A percentile compares a stretch with the other conserved stretches of the same genome.
Conservation (phyloP, 2,329 filamentous ascomycete species). For the Epichloe elymi region DNA sequence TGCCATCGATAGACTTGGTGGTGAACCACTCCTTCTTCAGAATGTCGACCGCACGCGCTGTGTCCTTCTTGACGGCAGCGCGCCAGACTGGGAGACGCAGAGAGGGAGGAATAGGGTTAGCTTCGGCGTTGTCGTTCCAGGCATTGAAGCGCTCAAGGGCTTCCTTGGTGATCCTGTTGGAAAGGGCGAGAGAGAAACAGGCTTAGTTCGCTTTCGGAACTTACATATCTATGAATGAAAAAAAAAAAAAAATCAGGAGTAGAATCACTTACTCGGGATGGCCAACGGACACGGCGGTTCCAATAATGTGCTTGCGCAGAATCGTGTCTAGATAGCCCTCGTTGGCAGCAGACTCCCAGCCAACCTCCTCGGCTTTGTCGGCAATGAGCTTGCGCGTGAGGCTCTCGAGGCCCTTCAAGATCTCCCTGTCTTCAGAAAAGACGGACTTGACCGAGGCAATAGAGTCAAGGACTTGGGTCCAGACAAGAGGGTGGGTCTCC, state of each 20-base stretch:
- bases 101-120: constrained; percentile 62
- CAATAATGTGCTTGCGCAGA: constrained; percentile 69
- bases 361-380: constrained; percentile 62
- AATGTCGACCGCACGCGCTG: constrained; percentile 54
- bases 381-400: constrained; percentile 69
- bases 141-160: constrained; percentile 66
- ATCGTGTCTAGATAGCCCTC: constrained; percentile 77
- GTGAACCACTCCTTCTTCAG: constrained; percentile 76
- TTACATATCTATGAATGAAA: background rate
- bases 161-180: constrained; percentile 50
- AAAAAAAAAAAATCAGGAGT: background rate
- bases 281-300: constrained; percentile 59
- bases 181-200: background rate
- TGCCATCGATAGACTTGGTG: constrained; percentile 79
- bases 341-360: constrained; percentile 67
- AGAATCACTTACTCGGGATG: constrained; percentile 51
- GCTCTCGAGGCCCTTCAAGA: constrained; percentile 60
- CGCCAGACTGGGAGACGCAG: constrained; percentile 71
- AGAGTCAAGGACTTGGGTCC: constrained; percentile 71
- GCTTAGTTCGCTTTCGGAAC: background rate
- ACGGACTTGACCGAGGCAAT: constrained; percentile 69
- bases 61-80: constrained; percentile 57
- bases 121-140: constrained; percentile 59
- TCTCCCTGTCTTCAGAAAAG: constrained; percentile 62
- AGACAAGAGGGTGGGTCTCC: constrained; percentile 79